Percentiles rank a stretch among this genome's conserved stretches.
Evolutionary conservation across 331 rosid species (phyloP).

Genomic region (Rosa hybrid): DNA sequence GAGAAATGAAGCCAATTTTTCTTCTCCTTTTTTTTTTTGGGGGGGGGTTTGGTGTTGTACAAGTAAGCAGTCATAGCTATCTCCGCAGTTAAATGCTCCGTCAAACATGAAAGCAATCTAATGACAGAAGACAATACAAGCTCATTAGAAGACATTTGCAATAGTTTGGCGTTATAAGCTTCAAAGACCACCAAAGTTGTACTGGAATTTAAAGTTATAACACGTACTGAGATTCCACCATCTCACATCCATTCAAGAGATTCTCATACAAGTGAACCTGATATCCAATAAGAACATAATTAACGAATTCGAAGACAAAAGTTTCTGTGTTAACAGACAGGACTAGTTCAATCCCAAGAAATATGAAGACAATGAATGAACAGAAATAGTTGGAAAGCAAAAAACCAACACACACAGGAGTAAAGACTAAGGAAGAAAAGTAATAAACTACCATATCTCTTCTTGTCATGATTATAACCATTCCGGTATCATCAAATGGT

Average conservation of each 20-base stretch:
- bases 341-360: not conserved
- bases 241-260: conserved; percentile 91
- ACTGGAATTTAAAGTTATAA: conserved; percentile 21
- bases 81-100: conserved; percentile 97
- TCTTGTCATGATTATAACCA: conserved; percentile 97
- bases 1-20: not conserved
- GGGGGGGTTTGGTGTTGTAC: no score
- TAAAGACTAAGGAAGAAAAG: conserved; percentile 8
- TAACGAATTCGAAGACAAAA: conserved; percentile 22
- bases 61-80: conserved; percentile 71
- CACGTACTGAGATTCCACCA: conserved; percentile 95
- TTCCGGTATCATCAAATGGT: conserved; percentile 95
- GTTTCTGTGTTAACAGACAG: conserved; percentile 7
- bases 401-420: not conserved
- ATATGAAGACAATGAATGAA: no score
- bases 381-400: not conserved
- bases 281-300: conserved; percentile 15
- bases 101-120: conserved; percentile 84
- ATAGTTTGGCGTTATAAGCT: conserved; percentile 10
- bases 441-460: conserved; percentile 71
- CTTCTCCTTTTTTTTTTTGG: no score
- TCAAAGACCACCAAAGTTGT: conserved; percentile 18
- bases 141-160: conserved; percentile 26
- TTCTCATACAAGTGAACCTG: conserved; percentile 96
- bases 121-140: conserved; percentile 26